Base-by-base conservation (phyloP, 768 basidiomycete species). In the Psilocybe azurescens region DNA sequence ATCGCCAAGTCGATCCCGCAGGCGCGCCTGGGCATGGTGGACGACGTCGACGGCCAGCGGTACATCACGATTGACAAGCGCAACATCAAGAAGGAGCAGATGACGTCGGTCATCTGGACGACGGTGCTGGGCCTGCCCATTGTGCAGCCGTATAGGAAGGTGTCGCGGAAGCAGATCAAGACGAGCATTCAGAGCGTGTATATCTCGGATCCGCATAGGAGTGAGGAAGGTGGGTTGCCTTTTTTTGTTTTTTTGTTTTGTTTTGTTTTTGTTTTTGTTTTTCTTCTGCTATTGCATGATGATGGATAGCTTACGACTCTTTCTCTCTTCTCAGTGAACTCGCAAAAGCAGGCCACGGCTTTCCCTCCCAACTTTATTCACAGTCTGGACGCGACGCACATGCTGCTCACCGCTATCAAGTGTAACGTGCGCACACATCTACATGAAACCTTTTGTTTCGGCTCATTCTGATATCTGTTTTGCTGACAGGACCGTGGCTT, bases 361-460 rank as follows among this genome's bases (percentile, higher is more conserved):
- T 99, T 99, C 87, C 97, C 97, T 4, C 97, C 97, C 52, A 99
- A 99, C 78, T 99, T 97, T 70, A 94, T 99, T 56, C 97, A 99
- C 73, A 94, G 92, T 70, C 82, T 99, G 30, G 97, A 99, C 73
- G 97, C 97, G 2, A 97, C 97, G 1, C 97, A 99, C 77, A 99
- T 99, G 95, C 90, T 98, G 87, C 77, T 98, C 67, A 97, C 96
- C 2, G 95, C 97, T 9, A 81, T 97, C 51, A 90, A 94, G 66
- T 97, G 95, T 74, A 79, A 84, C 64, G 94, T 93, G 74, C 57
- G 89, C 24, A 24, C 2, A 24, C 1, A 24, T 24, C 24, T 24
- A 24, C 24, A 24, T 24, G 2, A 24, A 24, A 2, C 7, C 16
- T 30, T 48, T 24, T 46, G 11, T 48, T 47, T 53, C 48, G 16